These are phyloP conservation scores for Populus deltoides DNA, from an alignment of 345 rosid species.

Conservation along the genomic window DNA sequence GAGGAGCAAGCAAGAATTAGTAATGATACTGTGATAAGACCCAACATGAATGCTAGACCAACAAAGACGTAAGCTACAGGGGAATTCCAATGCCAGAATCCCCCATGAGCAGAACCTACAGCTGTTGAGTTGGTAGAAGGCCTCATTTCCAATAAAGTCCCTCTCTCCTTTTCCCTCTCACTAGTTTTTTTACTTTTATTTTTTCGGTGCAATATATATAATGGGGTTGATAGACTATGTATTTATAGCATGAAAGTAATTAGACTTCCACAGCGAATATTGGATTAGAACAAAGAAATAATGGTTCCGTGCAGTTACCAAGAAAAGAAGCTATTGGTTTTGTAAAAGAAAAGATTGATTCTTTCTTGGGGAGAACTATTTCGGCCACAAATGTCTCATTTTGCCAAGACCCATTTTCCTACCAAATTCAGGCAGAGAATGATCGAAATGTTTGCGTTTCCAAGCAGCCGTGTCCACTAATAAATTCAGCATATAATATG, in stretches of 20 bases:
- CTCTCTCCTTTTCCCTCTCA: background rate
- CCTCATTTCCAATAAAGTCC: background rate
- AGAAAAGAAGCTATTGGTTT: background rate
- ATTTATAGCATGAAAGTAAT: background rate
- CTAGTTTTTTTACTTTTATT: background rate
- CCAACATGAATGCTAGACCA: constrained; percentile 22
- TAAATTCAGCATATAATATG: background rate
- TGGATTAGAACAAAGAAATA: background rate
- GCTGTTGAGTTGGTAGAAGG: constrained; percentile 3
- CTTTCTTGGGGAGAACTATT: background rate
- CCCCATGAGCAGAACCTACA: background rate
- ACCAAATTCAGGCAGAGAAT: background rate
- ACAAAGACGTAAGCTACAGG: constrained; percentile 28
- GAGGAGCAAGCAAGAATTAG: constrained; percentile 31
- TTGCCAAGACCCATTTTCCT: background rate
- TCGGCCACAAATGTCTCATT: background rate
- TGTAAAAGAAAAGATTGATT: background rate
- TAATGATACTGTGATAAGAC: constrained; percentile 21
- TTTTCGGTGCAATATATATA: background rate
- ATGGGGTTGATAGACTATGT: background rate
- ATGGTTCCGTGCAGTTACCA: background rate
- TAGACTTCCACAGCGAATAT: background rate
- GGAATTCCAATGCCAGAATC: constrained; percentile 19
- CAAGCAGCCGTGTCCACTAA: background rate
- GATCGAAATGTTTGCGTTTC: background rate